These are phyloP conservation scores for Pythium oligandrum DNA, from an alignment of 352 stramenopile genomes.

Conservation along the genomic window DNA sequence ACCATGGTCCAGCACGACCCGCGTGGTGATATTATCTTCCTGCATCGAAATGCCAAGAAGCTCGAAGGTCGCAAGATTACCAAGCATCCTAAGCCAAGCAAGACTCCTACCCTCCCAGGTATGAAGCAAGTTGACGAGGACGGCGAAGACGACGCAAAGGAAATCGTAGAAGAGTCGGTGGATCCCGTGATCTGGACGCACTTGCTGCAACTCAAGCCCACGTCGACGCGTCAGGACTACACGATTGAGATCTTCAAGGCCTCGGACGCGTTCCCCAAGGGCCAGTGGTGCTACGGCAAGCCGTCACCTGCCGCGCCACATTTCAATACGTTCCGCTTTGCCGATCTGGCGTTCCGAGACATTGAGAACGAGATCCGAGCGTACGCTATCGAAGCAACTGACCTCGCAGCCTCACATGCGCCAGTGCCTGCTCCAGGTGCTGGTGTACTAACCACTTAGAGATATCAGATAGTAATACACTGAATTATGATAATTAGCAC, in stretches of 20 bases:
- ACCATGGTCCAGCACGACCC: conserved; percentile 73
- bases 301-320: conserved; percentile 20
- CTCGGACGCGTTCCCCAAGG: conserved; percentile 24
- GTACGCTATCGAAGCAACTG: conserved; percentile 17
- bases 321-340: conserved; percentile 17
- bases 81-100: background rate
- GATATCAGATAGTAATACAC: no score
- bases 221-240: conserved; percentile 34
- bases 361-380: conserved; percentile 18
- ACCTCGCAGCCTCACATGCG: conserved; percentile 3
- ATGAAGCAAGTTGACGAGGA: conserved; percentile 1
- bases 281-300: conserved; percentile 57
- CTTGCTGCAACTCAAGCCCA: conserved; percentile 54
- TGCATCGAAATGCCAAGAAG: conserved; percentile 74
- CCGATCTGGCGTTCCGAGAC: conserved; percentile 9
- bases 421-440: no score
- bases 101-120: no score
- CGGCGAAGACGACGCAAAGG: background rate
- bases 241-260: conserved; percentile 46
- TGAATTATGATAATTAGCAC: no score
- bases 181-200: conserved; percentile 67
- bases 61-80: conserved; percentile 34
- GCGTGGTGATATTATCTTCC: conserved; percentile 48
- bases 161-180: conserved; percentile 2
- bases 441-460: no score